phyloP scores from a whole-genome alignment of 2,329 filamentous ascomycete species.

The Mycogone perniciosa region DNA sequence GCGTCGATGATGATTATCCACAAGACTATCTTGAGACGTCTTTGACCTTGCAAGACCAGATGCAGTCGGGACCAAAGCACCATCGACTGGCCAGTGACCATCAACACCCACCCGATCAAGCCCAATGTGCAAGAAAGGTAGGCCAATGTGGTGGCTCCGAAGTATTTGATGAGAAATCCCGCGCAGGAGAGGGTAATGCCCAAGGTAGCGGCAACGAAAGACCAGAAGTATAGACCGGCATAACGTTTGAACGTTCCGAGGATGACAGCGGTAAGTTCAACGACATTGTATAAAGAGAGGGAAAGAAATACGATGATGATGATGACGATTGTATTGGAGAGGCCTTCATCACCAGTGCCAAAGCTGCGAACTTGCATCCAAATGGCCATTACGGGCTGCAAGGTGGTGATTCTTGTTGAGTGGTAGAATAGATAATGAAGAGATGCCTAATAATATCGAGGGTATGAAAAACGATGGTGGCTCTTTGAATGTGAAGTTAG shows the following conservation, averaged over 20 bases:
- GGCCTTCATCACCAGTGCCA: neutral
- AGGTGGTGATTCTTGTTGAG: too few species aligned
- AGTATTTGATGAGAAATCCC: conserved; percentile 39
- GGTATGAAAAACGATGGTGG: too few species aligned
- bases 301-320: neutral
- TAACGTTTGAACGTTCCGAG: conserved; percentile 36
- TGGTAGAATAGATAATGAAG: too few species aligned
- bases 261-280: conserved; percentile 33
- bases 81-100: conserved; percentile 32
- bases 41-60: too few species aligned
- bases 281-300: neutral
- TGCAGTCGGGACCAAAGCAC: too few species aligned
- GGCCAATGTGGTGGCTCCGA: conserved; percentile 10
- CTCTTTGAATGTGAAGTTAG: too few species aligned
- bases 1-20: too few species aligned
- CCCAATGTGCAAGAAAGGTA: conserved; percentile 15
- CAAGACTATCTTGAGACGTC: too few species aligned
- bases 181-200: conserved; percentile 25
- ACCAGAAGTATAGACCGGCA: conserved; percentile 31
- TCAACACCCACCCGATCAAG: conserved; percentile 25
- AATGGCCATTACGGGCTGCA: neutral
- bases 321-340: neutral
- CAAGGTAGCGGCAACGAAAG: conserved; percentile 22
- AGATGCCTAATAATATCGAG: too few species aligned
- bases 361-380: neutral